Percentiles rank a stretch among this genome's conserved stretches.
Conservation (phyloP, 73 alveolate genomes). For the Paramecium sonneborni region DNA sequence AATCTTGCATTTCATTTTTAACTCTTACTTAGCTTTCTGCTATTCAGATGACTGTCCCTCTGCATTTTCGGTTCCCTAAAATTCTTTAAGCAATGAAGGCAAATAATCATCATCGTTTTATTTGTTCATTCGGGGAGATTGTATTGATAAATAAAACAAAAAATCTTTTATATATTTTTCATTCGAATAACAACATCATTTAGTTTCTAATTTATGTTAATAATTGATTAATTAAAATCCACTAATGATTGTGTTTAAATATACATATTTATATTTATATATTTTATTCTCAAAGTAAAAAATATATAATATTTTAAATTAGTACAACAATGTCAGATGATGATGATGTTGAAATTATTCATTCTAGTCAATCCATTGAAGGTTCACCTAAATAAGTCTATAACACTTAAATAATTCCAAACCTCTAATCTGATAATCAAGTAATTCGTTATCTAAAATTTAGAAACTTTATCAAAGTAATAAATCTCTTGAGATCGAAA, state of each 20-base stretch:
- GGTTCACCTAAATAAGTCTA: not conserved
- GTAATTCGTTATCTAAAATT: slow-evolving; percentile 12
- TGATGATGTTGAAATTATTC: slow-evolving; percentile 9
- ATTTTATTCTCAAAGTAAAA: not conserved
- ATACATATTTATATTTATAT: not conserved
- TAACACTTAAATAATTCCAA: not conserved
- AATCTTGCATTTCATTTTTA: not conserved
- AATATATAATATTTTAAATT: not conserved
- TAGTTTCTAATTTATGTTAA: not conserved
- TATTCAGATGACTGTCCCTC: not conserved
- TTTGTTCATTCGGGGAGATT: not conserved
- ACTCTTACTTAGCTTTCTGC: not conserved
- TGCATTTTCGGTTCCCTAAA: slow-evolving; percentile 7
- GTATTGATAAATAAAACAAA: not conserved
- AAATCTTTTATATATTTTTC: not conserved
- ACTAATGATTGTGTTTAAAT: not conserved
- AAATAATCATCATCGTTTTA: not conserved
- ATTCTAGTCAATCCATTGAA: not conserved
- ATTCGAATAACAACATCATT: not conserved
- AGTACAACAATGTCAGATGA: not conserved
- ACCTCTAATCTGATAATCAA: not conserved
- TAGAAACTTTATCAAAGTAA: not conserved
- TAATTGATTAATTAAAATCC: not conserved
- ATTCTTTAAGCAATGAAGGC: not conserved
- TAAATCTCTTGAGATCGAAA: not conserved